Base-by-base conservation (phyloP, 352 stramenopile genomes). In the Pythium oligandrum region DNA sequence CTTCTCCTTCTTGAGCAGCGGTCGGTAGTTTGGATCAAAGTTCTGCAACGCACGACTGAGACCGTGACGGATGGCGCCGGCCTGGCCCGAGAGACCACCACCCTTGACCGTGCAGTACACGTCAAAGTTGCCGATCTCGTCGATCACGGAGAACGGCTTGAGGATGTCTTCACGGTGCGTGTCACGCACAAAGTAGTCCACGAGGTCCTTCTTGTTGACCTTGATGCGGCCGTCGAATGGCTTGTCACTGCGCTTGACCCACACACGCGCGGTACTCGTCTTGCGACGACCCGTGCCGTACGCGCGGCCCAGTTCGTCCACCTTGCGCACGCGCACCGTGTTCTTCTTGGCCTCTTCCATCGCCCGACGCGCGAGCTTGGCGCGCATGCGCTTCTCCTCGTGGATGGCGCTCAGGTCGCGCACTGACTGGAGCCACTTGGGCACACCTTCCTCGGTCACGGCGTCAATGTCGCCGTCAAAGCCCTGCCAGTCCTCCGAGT, bases 261-360 rank as follows among this genome's bases (percentile, higher is more conserved):
- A 98, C 53, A 98, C 96, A 43, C 92, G 84, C 6, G 96, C 95
- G 37, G 83, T 83, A 40, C 87, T 90, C n/a, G 83, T 97, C 77
- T 99, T 99, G 10, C 96, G 92, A 44, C 90, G 89, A 44, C 93
- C 93, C 34, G 91, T 93, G 51, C 89, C 93, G 68, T 97, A 95
- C 40, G 85, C 82, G 43, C 85, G 85, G 33, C 82, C 85, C 48
- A 87, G 63, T 47, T 80, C 77, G 64, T 95, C 85, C 34, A 91
- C 63, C 61, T 87, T 81, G 47, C 70, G 69, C 42, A 82, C 58
- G 42, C 84, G 84, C 59, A 82, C 62, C 7, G 90, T 68, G 63
- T 88, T 88, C 66, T 78, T 88, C 59, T 79, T 85, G 49, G 80
- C 81, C 44, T 89, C 68, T 48, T 85, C 78, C 57, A 87, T 75